Conservation (phyloP, 345 rosid genomes). For the Excoecaria agallocha region DNA sequence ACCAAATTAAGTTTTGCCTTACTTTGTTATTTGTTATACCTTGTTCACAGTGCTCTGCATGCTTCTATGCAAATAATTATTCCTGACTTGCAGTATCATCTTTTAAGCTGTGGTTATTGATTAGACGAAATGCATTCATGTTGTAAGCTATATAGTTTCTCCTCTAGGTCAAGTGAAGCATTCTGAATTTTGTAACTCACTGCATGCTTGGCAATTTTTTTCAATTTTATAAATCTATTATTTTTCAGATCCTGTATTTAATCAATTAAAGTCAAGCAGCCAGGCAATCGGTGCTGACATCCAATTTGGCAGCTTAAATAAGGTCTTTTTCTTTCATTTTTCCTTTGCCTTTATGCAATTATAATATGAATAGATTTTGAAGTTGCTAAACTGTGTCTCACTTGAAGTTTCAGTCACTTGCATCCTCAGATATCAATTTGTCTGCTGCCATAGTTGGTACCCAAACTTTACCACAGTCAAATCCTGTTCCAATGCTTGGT, state of each 20-base stretch:
- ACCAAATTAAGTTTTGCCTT: too few species aligned
- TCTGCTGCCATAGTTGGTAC: constrained; percentile 34
- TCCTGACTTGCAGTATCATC: neutral
- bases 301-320: constrained; percentile 42
- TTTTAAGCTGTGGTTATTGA: neutral
- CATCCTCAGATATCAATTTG: constrained; percentile 34
- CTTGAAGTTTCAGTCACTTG: constrained; percentile 33
- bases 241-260: constrained; percentile 48
- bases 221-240: neutral
- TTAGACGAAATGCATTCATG: neutral
- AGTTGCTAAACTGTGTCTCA: neutral
- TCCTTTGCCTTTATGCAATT: too few species aligned
- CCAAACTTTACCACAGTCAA: constrained; percentile 31
- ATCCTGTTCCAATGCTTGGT: constrained; percentile 45
- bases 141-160: neutral
- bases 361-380: constrained; percentile 1
- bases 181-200: neutral
- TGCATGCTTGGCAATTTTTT: neutral
- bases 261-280: constrained; percentile 49
- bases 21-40: too few species aligned
- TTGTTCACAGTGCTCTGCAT: too few species aligned
- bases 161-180: neutral
- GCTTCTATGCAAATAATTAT: neutral
- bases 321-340: too few species aligned
- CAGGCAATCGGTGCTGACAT: constrained; percentile 43